Conservation (phyloP, 306 rosid genomes). For the Vigna hirtella region DNA sequence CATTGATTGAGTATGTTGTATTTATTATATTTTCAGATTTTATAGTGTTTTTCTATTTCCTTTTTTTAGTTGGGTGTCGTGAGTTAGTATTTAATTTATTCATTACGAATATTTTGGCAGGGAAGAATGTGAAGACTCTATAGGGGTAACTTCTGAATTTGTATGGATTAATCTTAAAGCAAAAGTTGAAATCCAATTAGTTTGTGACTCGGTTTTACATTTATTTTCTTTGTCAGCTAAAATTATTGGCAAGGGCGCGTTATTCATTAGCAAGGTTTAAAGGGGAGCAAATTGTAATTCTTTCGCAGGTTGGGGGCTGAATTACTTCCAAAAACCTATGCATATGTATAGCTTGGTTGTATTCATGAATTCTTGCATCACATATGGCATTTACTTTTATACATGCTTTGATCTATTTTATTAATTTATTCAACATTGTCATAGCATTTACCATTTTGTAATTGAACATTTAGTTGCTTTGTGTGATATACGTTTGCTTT, state of each 20-base stretch:
- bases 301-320: constrained; percentile 81
- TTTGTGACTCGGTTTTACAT: constrained; percentile 31
- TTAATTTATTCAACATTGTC: neutral
- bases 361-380: constrained; percentile 22
- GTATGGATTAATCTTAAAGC: constrained; percentile 18
- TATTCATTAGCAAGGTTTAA: constrained; percentile 86
- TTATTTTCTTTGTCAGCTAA: constrained; percentile 62
- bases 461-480: constrained; percentile 6
- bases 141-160: constrained; percentile 72
- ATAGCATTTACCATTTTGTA: constrained; percentile 20
- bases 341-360: constrained; percentile 31
- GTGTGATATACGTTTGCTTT: constrained; percentile 1
- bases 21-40: constrained; percentile 34
- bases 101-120: constrained; percentile 57
- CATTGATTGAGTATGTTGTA: constrained; percentile 83
- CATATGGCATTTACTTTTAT: constrained; percentile 8
- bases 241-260: constrained; percentile 88
- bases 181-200: constrained; percentile 21
- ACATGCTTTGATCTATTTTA: neutral
- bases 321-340: constrained; percentile 35
- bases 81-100: constrained; percentile 32
- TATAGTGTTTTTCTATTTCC: neutral
- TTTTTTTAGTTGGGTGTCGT: constrained; percentile 11
- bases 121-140: constrained; percentile 90
- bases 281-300: constrained; percentile 91